Conservation (phyloP, 2,329 filamentous ascomycete species). For the Elsinoe fawcettii region DNA sequence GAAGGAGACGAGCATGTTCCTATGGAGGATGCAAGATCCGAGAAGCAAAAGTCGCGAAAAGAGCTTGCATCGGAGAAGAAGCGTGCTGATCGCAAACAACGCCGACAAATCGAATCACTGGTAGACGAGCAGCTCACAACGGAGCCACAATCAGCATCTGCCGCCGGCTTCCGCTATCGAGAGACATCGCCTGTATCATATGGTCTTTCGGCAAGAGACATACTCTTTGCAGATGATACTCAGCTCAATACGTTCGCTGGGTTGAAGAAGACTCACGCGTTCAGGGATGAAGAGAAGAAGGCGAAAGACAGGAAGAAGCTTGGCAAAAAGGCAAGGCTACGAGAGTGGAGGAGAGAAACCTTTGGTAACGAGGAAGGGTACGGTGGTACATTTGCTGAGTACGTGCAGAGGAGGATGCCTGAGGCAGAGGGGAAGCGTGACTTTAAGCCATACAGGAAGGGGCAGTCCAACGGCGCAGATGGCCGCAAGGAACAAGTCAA, state of each 20-base stretch:
- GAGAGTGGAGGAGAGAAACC: conserved; percentile 71
- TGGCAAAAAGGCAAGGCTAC: conserved; percentile 83
- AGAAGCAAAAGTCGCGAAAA: conserved; percentile 38
- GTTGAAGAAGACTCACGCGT: conserved; percentile 88
- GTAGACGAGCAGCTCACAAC: conserved; percentile 76
- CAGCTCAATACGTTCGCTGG: conserved; percentile 85
- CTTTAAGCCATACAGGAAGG: not conserved
- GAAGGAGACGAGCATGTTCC: conserved; percentile 33
- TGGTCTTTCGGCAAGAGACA: conserved; percentile 82
- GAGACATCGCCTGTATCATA: conserved; percentile 87
- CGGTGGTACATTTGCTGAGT: conserved; percentile 34
- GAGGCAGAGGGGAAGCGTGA: conserved; percentile 24
- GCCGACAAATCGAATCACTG: conserved; percentile 73
- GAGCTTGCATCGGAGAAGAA: conserved; percentile 49
- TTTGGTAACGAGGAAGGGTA: conserved; percentile 54
- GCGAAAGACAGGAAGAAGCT: conserved; percentile 77
- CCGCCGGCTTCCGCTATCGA: conserved; percentile 76
- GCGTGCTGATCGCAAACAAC: conserved; percentile 70
- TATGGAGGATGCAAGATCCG: conserved; percentile 32
- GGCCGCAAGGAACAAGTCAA: not conserved
- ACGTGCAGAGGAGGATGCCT: conserved; percentile 24
- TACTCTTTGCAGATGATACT: conserved; percentile 79
- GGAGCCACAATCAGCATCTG: conserved; percentile 46
- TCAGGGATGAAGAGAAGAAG: conserved; percentile 85
- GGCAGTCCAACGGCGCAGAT: not conserved